Base-by-base conservation (phyloP, 2,329 filamentous ascomycete species). In the Karstenula rhodostoma region DNA sequence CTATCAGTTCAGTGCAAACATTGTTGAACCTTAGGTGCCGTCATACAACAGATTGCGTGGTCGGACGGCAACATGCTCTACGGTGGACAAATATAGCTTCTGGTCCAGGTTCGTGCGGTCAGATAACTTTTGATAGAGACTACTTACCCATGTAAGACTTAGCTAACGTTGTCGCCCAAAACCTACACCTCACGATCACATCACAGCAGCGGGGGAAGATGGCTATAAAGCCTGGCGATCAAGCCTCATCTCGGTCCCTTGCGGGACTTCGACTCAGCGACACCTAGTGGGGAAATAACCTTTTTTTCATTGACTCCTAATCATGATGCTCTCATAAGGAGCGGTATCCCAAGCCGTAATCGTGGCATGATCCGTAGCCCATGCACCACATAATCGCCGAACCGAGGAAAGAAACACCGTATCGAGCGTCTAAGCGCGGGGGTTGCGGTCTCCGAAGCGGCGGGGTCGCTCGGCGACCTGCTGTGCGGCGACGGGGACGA, bases 201-300 rank as follows among this genome's bases (percentile, higher is more conserved):
- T 59, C 61, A 68, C 63, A 52, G 42, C 4, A 57, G 56, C 55
- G 62, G 65, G 67, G 57, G 69, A 63, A 71, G 70, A 66, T 96
- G 93, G 93, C 93, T 88, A 93, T 96, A 93, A 92, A 96, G 92
- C 92, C 78, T 95, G 48, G 93, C 93, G 88, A 93, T 96, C 93
- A 92, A 96, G 92, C 92, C 78, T 95, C 88, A 86, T 92, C 89
- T 27, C 67, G 46, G 57, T 59, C 59, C 64, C 67, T 72, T 83
- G 84, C 83, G 61, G 70, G 66, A 66, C 61, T 65, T 64, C 56
- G 89, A 93, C 85, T 94, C 90, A 81, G 92, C 93, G 93, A 96
- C 93, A 96, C 93, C 93, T 93, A 86, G 84, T 80, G 66, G 73
- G 76, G 70, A 75, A 73, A 72, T 65, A 67, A 75, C 74, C 71